Evolutionary conservation across 441 rosid genomes (phyloP), one percentile per base, ranked within the genome.

Genomic region (Jatropha multifida): DNA sequence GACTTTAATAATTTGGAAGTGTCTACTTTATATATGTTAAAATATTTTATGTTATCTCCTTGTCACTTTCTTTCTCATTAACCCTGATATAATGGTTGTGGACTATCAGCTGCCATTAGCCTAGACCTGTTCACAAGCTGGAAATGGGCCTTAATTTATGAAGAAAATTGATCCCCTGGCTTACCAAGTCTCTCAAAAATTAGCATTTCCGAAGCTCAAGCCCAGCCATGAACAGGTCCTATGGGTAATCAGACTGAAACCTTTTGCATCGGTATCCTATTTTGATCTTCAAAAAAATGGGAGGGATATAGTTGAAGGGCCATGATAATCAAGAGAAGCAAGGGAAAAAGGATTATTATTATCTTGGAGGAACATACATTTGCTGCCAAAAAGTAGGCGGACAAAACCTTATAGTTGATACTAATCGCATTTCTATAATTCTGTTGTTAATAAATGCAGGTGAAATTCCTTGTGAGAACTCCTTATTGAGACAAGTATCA

Each of bases 391-490:
- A 41, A 55, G 7, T 65, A 1, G 27, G 49, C 13, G 10, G 4
- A 54, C 9, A 32, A 42, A 42, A 58, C 27, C 63, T 62, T 46
- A 61, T 46, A 54, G 26, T 42, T 62, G 59, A 40, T 56, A 5
- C 18, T 56, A 78, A 74, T 56, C 69, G 74, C 56, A 56, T 80
- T 68, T 62, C 42, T n/a, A 32, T 32, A 32, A 32, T 32, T 32
- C 32, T 32, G 12, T 9, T 62, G 64, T 80, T 64, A 71, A 20
- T 74, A 55, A 49, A 54, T 80, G 48, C 88, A 95, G 99, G 98
- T 79, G 99, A 93, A 75, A 90, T 93, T 78, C 94, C 97, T 73
- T 86, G 86, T 60, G 99, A 95, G 68, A 93, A 90, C 85, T 91
- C 99, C 9, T 84, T 95, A 75, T 80, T 95, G 59, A 86, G 98